Percentiles rank a stretch among this genome's conserved stretches.
These are phyloP conservation scores for Xylariaceae sp. DNA, from an alignment of 2,329 filamentous ascomycete genomes.

Conservation along the genomic window DNA sequence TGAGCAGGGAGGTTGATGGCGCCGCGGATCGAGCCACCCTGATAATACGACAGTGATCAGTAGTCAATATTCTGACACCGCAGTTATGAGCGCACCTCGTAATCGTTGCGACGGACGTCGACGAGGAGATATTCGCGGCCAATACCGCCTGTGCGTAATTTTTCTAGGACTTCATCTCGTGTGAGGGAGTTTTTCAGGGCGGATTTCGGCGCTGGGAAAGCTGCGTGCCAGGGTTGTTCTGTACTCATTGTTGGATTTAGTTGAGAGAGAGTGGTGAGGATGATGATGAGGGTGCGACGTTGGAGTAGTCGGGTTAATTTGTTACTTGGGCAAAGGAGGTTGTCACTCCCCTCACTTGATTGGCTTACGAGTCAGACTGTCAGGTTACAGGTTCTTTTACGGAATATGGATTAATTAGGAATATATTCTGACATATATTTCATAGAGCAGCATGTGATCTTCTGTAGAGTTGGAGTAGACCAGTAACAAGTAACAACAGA, in stretches of 20 bases:
- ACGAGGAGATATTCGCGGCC: slow-evolving; percentile 34
- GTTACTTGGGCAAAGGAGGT: not conserved
- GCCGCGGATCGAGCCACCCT: slow-evolving; percentile 52
- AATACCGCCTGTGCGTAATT: slow-evolving; percentile 2
- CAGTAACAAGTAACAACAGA: too few species aligned
- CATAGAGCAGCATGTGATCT: too few species aligned
- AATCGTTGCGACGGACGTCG: slow-evolving; percentile 40
- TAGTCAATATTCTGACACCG: not conserved
- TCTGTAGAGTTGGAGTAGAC: too few species aligned
- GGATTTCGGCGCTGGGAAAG: slow-evolving; percentile 14
- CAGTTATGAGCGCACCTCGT: slow-evolving; percentile 31
- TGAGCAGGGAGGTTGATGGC: slow-evolving; percentile 50
- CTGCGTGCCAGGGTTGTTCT: slow-evolving; percentile 18
- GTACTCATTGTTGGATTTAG: slow-evolving; percentile 3
- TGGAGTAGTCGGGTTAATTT: not conserved
- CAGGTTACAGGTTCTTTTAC: not conserved
- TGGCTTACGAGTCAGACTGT: not conserved
- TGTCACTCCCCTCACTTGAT: slow-evolving; percentile 6
- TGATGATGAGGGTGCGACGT: not conserved
- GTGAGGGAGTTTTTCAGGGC: slow-evolving; percentile 8
- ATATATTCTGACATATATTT: too few species aligned
- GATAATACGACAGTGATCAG: slow-evolving; percentile 4
- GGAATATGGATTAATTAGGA: too few species aligned
- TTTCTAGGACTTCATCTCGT: slow-evolving; percentile 15
- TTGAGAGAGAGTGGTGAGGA: not conserved